A percentile compares a stretch with the other conserved stretches of the same genome.
phyloP scores from a whole-genome alignment of 202 grass and related monocot species.

The Setaria viridis region DNA sequence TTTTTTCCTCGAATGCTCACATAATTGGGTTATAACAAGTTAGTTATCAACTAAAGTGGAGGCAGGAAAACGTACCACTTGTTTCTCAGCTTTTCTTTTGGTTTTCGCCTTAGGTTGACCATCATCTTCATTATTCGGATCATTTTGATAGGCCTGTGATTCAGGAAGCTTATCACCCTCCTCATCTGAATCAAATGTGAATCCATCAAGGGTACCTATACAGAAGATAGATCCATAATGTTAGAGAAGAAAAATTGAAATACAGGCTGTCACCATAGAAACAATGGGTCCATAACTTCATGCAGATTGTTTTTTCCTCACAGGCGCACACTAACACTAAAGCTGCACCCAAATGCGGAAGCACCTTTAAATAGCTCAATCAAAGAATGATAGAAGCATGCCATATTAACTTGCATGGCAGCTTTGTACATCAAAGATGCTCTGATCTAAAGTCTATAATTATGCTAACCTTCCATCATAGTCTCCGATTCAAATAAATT shows the following conservation, averaged over 20 bases:
- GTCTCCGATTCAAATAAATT: slow-evolving; percentile 97
- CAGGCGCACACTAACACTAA: background rate
- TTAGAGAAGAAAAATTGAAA: slow-evolving; percentile 17
- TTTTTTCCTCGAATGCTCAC: background rate
- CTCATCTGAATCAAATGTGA: slow-evolving; percentile 95
- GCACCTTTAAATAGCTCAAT: slow-evolving; percentile 13
- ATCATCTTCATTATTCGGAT: slow-evolving; percentile 75
- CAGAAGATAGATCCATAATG: slow-evolving; percentile 36
- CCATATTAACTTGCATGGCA: background rate
- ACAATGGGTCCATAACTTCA: slow-evolving; percentile 9
- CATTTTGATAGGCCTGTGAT: slow-evolving; percentile 58
- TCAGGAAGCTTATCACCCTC: slow-evolving; percentile 74
- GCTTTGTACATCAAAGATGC: slow-evolving; percentile 9
- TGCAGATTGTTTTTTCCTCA: background rate
- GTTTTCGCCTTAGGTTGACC: slow-evolving; percentile 66
- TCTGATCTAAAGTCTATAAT: background rate
- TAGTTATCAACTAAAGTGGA: slow-evolving; percentile 29
- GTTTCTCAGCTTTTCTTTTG: slow-evolving; percentile 73
- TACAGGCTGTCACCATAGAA: background rate
- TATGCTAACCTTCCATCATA: slow-evolving; percentile 94
- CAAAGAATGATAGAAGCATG: slow-evolving; percentile 26
- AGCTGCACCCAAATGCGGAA: slow-evolving; percentile 14
- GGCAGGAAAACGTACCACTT: slow-evolving; percentile 47
- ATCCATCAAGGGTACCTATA: slow-evolving; percentile 89
- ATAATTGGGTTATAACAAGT: background rate